Conservation (phyloP, 208 protist genomes). For the Crithidia mellificae region DNA sequence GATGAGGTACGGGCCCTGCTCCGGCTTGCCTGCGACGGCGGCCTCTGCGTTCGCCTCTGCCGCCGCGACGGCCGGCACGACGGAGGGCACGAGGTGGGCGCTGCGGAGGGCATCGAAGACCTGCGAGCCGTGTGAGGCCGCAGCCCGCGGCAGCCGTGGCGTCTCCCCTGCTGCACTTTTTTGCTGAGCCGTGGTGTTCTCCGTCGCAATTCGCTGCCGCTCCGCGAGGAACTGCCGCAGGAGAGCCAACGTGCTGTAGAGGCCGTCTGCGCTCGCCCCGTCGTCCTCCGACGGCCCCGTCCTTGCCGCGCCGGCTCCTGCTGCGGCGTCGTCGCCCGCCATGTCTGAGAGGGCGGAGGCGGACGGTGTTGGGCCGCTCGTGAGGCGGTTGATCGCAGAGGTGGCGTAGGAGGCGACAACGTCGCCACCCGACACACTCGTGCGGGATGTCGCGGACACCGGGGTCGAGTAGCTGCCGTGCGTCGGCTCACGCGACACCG, state of each 20-base stretch:
- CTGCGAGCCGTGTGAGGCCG: neutral
- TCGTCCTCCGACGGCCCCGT: neutral
- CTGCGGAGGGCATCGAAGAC: conserved; percentile 14
- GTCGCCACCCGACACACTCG: neutral
- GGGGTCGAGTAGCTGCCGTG: neutral
- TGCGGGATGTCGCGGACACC: neutral
- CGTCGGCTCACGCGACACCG: conserved; percentile 1
- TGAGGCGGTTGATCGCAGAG: neutral
- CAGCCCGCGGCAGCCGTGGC: neutral
- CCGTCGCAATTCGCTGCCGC: neutral
- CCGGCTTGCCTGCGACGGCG: neutral
- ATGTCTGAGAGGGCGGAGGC: conserved; percentile 4
- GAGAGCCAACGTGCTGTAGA: conserved; percentile 8
- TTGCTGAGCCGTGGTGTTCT: neutral
- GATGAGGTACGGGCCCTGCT: conserved; percentile 1
- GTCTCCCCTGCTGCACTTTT: neutral
- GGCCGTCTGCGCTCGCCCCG: no score
- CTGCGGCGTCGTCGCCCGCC: conserved; percentile 2
- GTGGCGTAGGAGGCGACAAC: neutral
- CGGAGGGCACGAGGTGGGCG: conserved; percentile 14
- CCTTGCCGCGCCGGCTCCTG: no score
- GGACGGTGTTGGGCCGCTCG: neutral
- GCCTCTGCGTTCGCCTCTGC: conserved; percentile 5
- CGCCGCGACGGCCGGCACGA: conserved; percentile 4
- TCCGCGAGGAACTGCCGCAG: conserved; percentile 17